These are phyloP conservation scores for Leucaena leucocephala DNA, from an alignment of 306 rosid species.

Conservation along the genomic window DNA sequence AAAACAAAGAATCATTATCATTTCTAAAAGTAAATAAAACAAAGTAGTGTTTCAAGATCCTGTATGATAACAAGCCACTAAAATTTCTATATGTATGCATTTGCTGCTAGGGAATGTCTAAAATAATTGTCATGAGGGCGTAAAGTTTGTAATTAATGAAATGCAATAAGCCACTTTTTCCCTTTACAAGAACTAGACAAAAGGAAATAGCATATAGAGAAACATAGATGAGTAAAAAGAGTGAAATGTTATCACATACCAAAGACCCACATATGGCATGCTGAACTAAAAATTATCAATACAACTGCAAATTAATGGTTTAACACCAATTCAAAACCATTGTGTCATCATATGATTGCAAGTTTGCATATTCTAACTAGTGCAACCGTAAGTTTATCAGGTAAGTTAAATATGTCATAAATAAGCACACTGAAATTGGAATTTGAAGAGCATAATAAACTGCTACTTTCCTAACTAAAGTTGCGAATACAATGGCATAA, in stretches of 20 bases:
- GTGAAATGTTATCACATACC: background rate
- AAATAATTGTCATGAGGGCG: constrained; percentile 9
- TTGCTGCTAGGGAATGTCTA: constrained; percentile 11
- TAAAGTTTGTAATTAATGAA: constrained; percentile 1
- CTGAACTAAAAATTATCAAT: background rate
- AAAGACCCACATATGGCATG: background rate
- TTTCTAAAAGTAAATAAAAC: constrained; percentile 21
- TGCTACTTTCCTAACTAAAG: constrained; percentile 10
- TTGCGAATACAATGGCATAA: background rate
- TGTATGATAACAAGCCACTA: constrained; percentile 9
- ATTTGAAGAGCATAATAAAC: background rate
- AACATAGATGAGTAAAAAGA: background rate
- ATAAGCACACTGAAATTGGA: constrained; percentile 12
- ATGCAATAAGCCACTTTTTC: constrained; percentile 5
- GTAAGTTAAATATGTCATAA: constrained; percentile 2
- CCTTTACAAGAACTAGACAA: constrained; percentile 7
- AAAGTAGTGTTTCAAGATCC: constrained; percentile 21
- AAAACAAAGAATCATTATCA: constrained; percentile 21
- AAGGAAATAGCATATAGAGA: constrained; percentile 12
- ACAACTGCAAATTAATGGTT: background rate
- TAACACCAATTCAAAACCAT: background rate
- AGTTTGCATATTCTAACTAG: background rate
- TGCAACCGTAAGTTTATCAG: background rate
- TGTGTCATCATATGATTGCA: background rate
- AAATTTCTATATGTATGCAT: constrained; percentile 11